Conservation (phyloP, 768 basidiomycete species). For the Pisolithus tinctorius region DNA sequence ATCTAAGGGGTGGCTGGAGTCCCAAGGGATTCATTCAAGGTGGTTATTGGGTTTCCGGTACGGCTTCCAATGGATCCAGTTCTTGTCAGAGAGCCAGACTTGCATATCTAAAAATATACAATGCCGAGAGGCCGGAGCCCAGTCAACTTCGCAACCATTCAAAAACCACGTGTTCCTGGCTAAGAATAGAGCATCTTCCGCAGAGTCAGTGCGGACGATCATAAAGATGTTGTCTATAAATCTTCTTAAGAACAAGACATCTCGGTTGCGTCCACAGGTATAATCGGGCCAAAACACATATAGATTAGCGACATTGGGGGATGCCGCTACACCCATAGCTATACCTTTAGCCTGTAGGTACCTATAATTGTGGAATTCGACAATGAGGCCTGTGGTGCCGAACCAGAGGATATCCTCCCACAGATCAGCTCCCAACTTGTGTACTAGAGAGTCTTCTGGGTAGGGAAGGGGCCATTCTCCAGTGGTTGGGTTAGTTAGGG, state of each 20-base stretch:
- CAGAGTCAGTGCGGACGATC: background rate
- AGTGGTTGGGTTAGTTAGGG: too few relatives aligned
- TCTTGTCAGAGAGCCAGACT: constrained; percentile 1
- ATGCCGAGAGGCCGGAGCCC: background rate
- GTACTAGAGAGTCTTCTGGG: background rate
- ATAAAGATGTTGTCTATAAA: constrained; percentile 10
- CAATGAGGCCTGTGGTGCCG: background rate
- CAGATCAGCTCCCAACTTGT: background rate
- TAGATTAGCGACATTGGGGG: constrained; percentile 11
- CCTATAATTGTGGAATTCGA: constrained; percentile 1
- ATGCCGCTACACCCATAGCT: constrained; percentile 11
- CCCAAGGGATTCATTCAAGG: constrained; percentile 11
- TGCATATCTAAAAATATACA: constrained; percentile 10
- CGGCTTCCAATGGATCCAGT: constrained; percentile 2
- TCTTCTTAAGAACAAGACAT: constrained; percentile 3
- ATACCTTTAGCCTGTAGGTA: constrained; percentile 8
- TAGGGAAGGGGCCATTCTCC: background rate
- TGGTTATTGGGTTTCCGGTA: constrained; percentile 10
- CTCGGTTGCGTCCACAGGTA: background rate
- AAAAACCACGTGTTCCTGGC: background rate
- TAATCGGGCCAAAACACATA: constrained; percentile 3
- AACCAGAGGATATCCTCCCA: background rate
- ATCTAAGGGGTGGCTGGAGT: constrained; percentile 9
- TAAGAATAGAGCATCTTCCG: background rate
- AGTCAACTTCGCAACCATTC: background rate